A percentile compares a stretch with the other conserved stretches of the same genome.
Evolutionary conservation across 176 grass and related monocot species (phyloP).

Genomic region (Ensete glaucum): DNA sequence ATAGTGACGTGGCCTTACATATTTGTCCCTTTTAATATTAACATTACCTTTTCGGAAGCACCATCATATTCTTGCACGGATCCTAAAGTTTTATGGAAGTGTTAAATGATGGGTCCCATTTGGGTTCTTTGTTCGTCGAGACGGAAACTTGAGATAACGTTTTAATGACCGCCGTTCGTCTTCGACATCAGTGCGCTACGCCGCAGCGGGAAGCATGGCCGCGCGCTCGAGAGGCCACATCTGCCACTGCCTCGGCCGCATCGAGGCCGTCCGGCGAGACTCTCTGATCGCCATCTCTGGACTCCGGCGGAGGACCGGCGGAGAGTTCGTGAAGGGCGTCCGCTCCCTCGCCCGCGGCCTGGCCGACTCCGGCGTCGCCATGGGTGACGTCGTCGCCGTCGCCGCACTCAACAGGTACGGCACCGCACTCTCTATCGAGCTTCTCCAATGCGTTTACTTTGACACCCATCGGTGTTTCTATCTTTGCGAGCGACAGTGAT

Average conservation of each 20-base stretch:
- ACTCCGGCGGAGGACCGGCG: constrained; percentile 16
- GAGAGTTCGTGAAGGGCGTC: constrained; percentile 35
- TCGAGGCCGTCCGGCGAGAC: constrained; percentile 9
- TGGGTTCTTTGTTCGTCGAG: no score
- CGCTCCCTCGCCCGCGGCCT: constrained; percentile 41
- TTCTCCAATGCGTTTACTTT: neutral
- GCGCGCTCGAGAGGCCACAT: constrained; percentile 35
- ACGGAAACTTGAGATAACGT: no score
- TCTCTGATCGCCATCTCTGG: constrained; percentile 12
- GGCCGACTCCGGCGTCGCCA: constrained; percentile 24
- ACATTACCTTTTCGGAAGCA: no score
- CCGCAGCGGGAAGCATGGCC: neutral
- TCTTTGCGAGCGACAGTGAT: constrained; percentile 29
- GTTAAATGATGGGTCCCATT: no score
- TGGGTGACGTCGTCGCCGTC: constrained; percentile 40
- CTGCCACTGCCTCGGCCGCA: constrained; percentile 42
- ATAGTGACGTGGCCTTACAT: no score
- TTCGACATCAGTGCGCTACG: no score
- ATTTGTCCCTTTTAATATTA: no score
- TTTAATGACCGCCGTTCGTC: no score
- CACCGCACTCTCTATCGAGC: neutral
- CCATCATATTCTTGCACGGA: no score
- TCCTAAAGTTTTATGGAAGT: no score
- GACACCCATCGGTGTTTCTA: neutral
- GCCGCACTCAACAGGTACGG: constrained; percentile 72